Base-by-base conservation (phyloP, 1,139 yeast genomes). In the Zygosaccharomyces sapae region DNA sequence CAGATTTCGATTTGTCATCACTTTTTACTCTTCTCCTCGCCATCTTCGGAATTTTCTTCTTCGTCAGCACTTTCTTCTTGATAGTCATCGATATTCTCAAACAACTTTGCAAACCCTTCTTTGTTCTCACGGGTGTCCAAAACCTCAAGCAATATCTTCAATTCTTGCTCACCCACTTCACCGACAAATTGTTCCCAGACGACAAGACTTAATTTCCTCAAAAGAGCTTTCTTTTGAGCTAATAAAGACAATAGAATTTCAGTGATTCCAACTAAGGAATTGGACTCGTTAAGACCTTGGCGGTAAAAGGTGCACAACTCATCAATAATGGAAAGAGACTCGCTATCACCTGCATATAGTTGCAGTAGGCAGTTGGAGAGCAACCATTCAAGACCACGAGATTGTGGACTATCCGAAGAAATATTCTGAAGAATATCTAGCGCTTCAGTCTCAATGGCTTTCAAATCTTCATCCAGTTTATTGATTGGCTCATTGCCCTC, bases 331-430 rank as follows among this genome's bases (percentile, higher is more conserved):
- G 80, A 73, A 3, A 85, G 80, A 0, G 96, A 84, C 53, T 90
- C 97, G 2, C 73, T 81, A 57, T 83, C 89, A 16, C 92, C 95
- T 53, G 82, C 71, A 61, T 83, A 89, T 37, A 90, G 73, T 62
- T 89, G 96, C 24, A 92, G 65, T 40, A 89, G 67, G 2, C 85
- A 85, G 76, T 87, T 79, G 0, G 96, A 84, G 50, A 86, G 80
- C 43, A 92, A 70, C 39, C 87, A 70, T 62, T 88, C 95, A 42
- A 70, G 57, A 19, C 71, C 80, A 30, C 65, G 65, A 48, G 45
- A 30, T 18, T 71, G 74, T 1, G 67, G 66, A 46, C 70, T 75
- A 3, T 62, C 63, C 37, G 65, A 55, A 48, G 73, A 71, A 37
- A 84, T 75, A 33, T 73, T 69, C 13, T 70, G 69, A 38, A 88